Conservation (phyloP, 306 rosid genomes). For the Rosa chinensis region DNA sequence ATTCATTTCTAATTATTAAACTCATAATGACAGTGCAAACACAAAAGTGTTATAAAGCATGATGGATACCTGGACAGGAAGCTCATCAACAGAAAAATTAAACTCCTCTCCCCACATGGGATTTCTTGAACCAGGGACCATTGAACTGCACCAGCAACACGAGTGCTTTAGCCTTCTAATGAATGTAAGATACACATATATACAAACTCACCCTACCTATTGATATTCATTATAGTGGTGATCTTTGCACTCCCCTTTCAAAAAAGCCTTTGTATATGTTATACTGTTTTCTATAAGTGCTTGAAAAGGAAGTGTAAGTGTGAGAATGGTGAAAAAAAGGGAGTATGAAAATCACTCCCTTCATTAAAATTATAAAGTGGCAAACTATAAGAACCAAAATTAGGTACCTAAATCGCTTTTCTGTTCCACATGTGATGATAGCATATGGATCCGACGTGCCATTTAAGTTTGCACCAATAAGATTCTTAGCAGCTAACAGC, state of each 20-base stretch:
- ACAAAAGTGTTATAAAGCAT: background rate
- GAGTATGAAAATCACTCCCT: background rate
- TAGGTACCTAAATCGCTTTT: conserved; percentile 87
- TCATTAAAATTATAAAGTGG: conserved; percentile 5
- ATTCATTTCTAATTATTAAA: background rate
- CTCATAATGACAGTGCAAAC: background rate
- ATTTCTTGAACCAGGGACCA: conserved; percentile 99
- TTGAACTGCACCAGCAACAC: conserved; percentile 69
- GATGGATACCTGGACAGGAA: conserved; percentile 81
- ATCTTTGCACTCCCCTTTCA: background rate
- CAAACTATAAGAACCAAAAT: conserved; percentile 1
- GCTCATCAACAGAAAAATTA: conserved; percentile 90
- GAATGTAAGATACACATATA: background rate
- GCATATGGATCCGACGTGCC: conserved; percentile 98
- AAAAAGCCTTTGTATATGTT: background rate
- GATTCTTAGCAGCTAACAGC: conserved; percentile 94
- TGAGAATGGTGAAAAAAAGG: background rate
- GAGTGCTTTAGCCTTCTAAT: conserved; percentile 12
- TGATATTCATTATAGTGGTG: background rate
- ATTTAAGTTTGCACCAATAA: conserved; percentile 89
- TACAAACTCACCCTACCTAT: background rate
- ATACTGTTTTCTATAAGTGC: background rate
- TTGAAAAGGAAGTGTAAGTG: background rate
- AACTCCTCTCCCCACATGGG: conserved; percentile 99
- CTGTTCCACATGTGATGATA: conserved; percentile 82